Conservation (phyloP, 495 filamentous ascomycete species). For the Jackrogersella multiformis region DNA sequence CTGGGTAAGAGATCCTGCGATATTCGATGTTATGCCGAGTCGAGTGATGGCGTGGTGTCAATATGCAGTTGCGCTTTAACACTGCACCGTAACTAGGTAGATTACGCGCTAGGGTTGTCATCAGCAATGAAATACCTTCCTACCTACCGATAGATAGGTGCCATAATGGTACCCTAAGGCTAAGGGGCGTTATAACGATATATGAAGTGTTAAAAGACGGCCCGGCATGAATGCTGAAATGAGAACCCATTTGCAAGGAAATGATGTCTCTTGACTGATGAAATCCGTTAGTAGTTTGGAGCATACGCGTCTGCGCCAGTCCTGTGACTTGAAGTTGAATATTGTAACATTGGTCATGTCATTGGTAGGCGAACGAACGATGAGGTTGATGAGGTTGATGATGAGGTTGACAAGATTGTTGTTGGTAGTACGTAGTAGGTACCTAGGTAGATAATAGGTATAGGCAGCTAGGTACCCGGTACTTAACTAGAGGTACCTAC, state of each 20-base stretch:
- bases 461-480: too few relatives aligned
- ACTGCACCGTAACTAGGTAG: neutral
- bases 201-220: too few relatives aligned
- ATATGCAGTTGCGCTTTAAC: constrained; percentile 9
- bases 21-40: constrained; percentile 3
- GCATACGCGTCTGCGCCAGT: neutral
- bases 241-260: neutral
- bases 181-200: too few relatives aligned
- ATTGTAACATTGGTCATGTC: too few relatives aligned
- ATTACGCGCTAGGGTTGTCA: constrained; percentile 27
- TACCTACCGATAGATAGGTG: too few relatives aligned
- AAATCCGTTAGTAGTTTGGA: neutral
- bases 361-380: constrained; percentile 13
- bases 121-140: too few relatives aligned
- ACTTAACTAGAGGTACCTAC: too few relatives aligned
- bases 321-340: too few relatives aligned
- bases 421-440: too few relatives aligned
- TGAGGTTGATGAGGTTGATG: too few relatives aligned
- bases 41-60: neutral
- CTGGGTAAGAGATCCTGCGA: constrained; percentile 6
- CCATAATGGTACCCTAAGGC: neutral
- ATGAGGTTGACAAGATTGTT: too few relatives aligned
- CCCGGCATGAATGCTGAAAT: neutral
- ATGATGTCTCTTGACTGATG: neutral
- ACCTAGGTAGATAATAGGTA: too few relatives aligned